These are phyloP conservation scores for Hypoxylon sp. DNA, from an alignment of 2,329 filamentous ascomycete genomes.

Conservation along the genomic window DNA sequence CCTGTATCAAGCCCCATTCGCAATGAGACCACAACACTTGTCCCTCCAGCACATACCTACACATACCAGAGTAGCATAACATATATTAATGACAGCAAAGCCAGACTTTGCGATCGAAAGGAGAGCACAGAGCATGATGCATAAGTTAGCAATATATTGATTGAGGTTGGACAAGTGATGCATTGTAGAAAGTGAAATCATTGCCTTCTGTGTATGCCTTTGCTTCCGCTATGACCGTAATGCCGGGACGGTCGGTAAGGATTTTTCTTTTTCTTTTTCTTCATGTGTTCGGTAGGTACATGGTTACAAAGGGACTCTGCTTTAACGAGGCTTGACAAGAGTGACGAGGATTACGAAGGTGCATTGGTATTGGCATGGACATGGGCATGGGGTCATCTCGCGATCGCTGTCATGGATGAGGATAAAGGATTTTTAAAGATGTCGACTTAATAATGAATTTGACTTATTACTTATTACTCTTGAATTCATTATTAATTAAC, in stretches of 20 bases:
- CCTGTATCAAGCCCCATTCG: slow-evolving; percentile 10
- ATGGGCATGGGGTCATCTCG: slow-evolving; percentile 32
- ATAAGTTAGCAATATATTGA: slow-evolving; percentile 20
- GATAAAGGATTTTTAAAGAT: slow-evolving; percentile 5
- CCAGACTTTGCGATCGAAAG: slow-evolving; percentile 24
- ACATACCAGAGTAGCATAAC: slow-evolving; percentile 18
- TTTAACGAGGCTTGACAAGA: slow-evolving; percentile 20
- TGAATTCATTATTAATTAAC: too few relatives aligned
- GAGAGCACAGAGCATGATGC: slow-evolving; percentile 12
- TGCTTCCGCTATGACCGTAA: slow-evolving; percentile 23
- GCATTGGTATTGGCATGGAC: too few relatives aligned
- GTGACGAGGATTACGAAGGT: slow-evolving; percentile 23
- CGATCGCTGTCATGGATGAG: slow-evolving; percentile 31
- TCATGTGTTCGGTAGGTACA: too few relatives aligned
- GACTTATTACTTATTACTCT: too few relatives aligned
- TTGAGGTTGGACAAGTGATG: slow-evolving; percentile 2
- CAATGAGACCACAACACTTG: slow-evolving; percentile 12
- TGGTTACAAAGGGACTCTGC: slow-evolving; percentile 10
- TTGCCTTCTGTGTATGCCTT: too few relatives aligned
- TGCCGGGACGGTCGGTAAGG: slow-evolving; percentile 31
- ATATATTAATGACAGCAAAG: slow-evolving; percentile 28
- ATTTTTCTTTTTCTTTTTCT: too few relatives aligned
- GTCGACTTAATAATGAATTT: too few relatives aligned
- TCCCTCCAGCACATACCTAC: slow-evolving; percentile 3
- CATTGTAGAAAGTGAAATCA: slow-evolving; percentile 7